phyloP scores from a whole-genome alignment of 2,329 filamentous ascomycete genomes.

The Plenodomus lindquistii region DNA sequence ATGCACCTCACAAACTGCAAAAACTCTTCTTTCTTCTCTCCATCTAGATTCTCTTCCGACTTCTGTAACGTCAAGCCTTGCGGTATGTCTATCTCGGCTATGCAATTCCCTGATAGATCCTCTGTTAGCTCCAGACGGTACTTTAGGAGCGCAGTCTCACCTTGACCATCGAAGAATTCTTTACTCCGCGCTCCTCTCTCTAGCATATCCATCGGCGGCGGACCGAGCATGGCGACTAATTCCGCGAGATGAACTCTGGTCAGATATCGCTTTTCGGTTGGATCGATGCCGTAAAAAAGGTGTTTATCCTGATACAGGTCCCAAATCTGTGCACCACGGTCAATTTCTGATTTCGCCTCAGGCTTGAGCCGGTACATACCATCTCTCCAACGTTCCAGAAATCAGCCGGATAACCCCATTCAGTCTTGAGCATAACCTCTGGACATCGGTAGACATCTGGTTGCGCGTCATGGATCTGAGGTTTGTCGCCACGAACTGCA shows the following conservation, averaged over 20 bases:
- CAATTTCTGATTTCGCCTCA: slow-evolving; percentile 4
- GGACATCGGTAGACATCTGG: slow-evolving; percentile 45
- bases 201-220: slow-evolving; percentile 20
- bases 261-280: slow-evolving; percentile 26
- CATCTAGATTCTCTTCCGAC: slow-evolving; percentile 22
- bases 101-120: slow-evolving; percentile 21
- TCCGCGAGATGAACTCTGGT: slow-evolving; percentile 33
- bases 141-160: slow-evolving; percentile 8
- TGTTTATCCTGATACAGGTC: slow-evolving; percentile 42
- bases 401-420: slow-evolving; percentile 44
- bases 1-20: slow-evolving; percentile 40
- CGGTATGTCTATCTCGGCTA: slow-evolving; percentile 11
- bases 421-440: slow-evolving; percentile 43
- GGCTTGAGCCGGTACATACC: slow-evolving; percentile 27
- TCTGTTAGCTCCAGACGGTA: slow-evolving; percentile 3
- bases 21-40: slow-evolving; percentile 31
- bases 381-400: slow-evolving; percentile 46
- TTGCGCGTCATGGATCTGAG: slow-evolving; percentile 35
- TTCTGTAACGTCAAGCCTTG: slow-evolving; percentile 9
- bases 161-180: slow-evolving; percentile 20
- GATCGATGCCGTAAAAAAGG: slow-evolving; percentile 31
- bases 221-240: slow-evolving; percentile 24
- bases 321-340: slow-evolving; percentile 36
- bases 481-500: slow-evolving; percentile 7
- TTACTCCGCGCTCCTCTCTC: slow-evolving; percentile 10